Evolutionary conservation across 1,284 basidiomycete genomes (phyloP).

Genomic region (Tilletia caries): DNA sequence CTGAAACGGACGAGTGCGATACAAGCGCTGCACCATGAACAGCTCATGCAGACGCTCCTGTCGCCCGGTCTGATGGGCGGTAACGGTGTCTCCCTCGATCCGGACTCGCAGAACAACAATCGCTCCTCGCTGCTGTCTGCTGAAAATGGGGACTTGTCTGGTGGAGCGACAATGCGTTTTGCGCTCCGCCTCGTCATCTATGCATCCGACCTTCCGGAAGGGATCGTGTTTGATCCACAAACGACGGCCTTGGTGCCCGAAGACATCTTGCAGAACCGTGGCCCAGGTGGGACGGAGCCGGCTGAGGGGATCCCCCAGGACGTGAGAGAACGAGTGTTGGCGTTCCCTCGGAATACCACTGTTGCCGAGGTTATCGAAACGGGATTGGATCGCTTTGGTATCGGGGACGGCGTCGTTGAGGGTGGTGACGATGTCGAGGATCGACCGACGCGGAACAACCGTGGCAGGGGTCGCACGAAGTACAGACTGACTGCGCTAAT

Average conservation of each 20-base stretch:
- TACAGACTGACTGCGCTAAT: constrained; percentile 65
- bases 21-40: neutral
- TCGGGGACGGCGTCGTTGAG: constrained; percentile 89
- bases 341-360: constrained; percentile 83
- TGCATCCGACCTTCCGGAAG: constrained; percentile 83
- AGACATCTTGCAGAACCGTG: constrained; percentile 25
- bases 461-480: constrained; percentile 72
- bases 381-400: constrained; percentile 84
- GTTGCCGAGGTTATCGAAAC: constrained; percentile 94
- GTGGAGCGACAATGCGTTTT: constrained; percentile 65
- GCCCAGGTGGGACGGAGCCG: constrained; percentile 19
- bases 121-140: neutral
- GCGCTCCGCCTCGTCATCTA: constrained; percentile 80
- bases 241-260: constrained; percentile 76
- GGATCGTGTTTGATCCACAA: constrained; percentile 83
- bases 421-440: constrained; percentile 96
- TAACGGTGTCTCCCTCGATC: constrained; percentile 21
- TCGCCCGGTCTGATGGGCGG: constrained; percentile 17
- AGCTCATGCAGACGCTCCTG: constrained; percentile 22
- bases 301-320: constrained; percentile 23
- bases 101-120: constrained; percentile 20
- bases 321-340: constrained; percentile 44
- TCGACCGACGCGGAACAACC: constrained; percentile 69
- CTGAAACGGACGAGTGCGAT: constrained; percentile 61
- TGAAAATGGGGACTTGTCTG: neutral